Conservation (phyloP, 1,284 basidiomycete genomes). For the Malassezia obtusa region DNA sequence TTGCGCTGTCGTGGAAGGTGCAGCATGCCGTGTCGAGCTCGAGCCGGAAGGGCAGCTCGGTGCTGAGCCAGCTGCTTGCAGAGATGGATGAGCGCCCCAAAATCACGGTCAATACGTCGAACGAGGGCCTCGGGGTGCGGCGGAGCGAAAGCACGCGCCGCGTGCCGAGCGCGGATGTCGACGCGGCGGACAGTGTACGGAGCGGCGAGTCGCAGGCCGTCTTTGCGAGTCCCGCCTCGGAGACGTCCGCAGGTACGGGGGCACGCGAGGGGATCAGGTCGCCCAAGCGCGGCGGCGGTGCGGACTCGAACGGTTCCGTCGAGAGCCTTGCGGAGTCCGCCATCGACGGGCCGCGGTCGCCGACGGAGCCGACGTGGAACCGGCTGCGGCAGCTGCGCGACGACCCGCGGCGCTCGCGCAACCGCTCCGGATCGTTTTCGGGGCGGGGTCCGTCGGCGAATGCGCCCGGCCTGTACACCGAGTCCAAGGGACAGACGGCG, state of each 20-base stretch:
- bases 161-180: neutral
- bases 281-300: neutral
- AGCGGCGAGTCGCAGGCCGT: neutral
- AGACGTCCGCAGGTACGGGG: neutral
- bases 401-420: neutral
- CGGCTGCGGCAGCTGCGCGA: neutral
- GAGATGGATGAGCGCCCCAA: slow-evolving; percentile 50
- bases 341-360: neutral
- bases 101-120: slow-evolving; percentile 12
- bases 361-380: neutral
- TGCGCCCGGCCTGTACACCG: neutral
- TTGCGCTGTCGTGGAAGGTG: slow-evolving; percentile 66
- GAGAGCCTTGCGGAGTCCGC: neutral
- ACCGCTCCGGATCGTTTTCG: neutral
- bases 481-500: neutral
- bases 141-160: neutral
- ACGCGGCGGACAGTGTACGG: neutral
- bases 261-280: neutral
- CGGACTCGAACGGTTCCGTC: neutral
- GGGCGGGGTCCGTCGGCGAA: no score
- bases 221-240: neutral
- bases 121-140: neutral
- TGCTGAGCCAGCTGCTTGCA: neutral
- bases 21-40: slow-evolving; percentile 44
- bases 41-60: neutral